Evolutionary conservation across 1,284 basidiomycete species (phyloP).

Genomic region (Leccinum brunneo-olivaceum): DNA sequence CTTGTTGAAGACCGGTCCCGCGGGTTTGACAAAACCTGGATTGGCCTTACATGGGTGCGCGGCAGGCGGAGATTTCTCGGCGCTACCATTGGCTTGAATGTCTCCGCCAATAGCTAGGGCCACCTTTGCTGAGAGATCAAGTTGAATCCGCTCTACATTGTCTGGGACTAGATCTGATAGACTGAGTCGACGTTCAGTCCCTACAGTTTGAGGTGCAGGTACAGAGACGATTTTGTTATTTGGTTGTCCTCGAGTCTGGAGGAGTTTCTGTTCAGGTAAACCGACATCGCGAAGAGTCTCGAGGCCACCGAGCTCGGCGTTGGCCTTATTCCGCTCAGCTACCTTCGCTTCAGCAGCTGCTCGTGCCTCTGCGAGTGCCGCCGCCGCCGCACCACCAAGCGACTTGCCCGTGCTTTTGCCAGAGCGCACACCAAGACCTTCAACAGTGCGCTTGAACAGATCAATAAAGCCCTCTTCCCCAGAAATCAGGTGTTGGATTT

Average conservation of each 20-base stretch:
- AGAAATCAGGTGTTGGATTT: slow-evolving; percentile 13
- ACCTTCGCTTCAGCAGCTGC: slow-evolving; percentile 67
- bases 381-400: slow-evolving; percentile 48
- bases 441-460: slow-evolving; percentile 60
- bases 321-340: slow-evolving; percentile 51
- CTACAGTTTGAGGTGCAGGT: slow-evolving; percentile 1
- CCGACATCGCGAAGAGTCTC: slow-evolving; percentile 14
- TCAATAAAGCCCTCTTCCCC: slow-evolving; percentile 46
- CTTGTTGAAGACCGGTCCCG: slow-evolving; percentile 53
- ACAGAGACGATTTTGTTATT: neutral
- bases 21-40: slow-evolving; percentile 31
- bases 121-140: slow-evolving; percentile 1
- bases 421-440: slow-evolving; percentile 55
- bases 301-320: slow-evolving; percentile 32
- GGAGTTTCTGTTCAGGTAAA: slow-evolving; percentile 2
- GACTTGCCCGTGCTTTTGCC: slow-evolving; percentile 61
- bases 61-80: slow-evolving; percentile 46
- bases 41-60: slow-evolving; percentile 41
- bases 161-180: slow-evolving; percentile 23
- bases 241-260: slow-evolving; percentile 14
- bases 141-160: neutral
- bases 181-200: slow-evolving; percentile 15
- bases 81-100: slow-evolving; percentile 1
- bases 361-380: slow-evolving; percentile 61
- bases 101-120: neutral